Percentiles rank a stretch among this genome's conserved stretches.
These are phyloP conservation scores for Xylaria grammica DNA, from an alignment of 495 filamentous ascomycete genomes.

Conservation along the genomic window DNA sequence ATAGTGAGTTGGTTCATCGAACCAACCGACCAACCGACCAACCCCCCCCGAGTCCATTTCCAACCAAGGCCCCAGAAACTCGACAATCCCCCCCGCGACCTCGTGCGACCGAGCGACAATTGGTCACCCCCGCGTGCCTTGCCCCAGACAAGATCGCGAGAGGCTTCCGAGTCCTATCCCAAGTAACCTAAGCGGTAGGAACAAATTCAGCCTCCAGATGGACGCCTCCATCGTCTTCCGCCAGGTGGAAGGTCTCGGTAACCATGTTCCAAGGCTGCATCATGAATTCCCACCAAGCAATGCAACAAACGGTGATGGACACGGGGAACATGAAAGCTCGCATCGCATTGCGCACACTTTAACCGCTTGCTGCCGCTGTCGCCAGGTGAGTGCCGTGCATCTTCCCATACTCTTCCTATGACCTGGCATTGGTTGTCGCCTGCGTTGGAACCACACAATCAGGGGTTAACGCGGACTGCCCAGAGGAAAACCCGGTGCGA, in stretches of 20 bases:
- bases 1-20: conserved; percentile 13
- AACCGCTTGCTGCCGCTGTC: conserved; percentile 84
- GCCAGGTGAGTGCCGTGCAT: conserved; percentile 66
- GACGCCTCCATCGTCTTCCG: conserved; percentile 57
- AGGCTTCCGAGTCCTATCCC: background rate
- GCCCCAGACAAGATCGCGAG: background rate
- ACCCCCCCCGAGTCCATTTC: conserved; percentile 1
- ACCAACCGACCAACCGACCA: too few relatives aligned
- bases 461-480: conserved; percentile 10
- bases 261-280: conserved; percentile 44
- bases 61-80: conserved; percentile 4
- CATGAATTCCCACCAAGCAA: conserved; percentile 38
- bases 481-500: conserved; percentile 96
- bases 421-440: background rate
- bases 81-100: conserved; percentile 10
- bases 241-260: conserved; percentile 51
- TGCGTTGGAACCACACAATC: background rate
- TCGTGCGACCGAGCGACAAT: conserved; percentile 18
- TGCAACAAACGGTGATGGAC: conserved; percentile 36
- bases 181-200: conserved; percentile 13
- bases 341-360: conserved; percentile 79
- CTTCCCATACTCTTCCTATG: conserved; percentile 1
- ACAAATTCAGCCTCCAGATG: conserved; percentile 39
- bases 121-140: conserved; percentile 3
- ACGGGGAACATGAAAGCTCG: conserved; percentile 51